Conservation (phyloP, 306 rosid species). For the Cucurbita maxima region DNA sequence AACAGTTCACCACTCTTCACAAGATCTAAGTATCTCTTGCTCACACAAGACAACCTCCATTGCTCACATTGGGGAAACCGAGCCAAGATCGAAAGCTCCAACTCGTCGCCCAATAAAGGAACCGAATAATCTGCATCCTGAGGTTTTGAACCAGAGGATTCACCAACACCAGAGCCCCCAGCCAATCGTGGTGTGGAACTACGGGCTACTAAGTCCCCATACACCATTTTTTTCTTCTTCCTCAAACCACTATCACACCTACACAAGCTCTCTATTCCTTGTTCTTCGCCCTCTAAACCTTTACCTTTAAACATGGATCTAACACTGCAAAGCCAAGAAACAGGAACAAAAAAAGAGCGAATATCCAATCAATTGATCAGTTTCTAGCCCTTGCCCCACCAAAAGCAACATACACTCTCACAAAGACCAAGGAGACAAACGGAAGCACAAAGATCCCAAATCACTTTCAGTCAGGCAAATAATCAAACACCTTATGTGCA, state of each 20-base stretch:
- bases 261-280: neutral
- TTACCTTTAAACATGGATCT: conserved; percentile 10
- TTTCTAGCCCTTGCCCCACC: neutral
- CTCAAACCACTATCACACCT: conserved; percentile 4
- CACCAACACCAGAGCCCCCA: conserved; percentile 10
- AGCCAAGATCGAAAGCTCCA: conserved; percentile 54
- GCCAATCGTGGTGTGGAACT: conserved; percentile 8
- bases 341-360: neutral
- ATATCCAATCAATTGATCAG: neutral
- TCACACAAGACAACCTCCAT: conserved; percentile 38
- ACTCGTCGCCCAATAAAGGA: conserved; percentile 49
- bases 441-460: neutral
- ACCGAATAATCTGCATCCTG: conserved; percentile 76
- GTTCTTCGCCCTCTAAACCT: conserved; percentile 8
- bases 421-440: neutral
- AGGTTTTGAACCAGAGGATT: conserved; percentile 34
- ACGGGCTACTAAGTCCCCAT: conserved; percentile 3
- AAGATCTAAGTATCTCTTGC: conserved; percentile 35
- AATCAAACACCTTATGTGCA: neutral
- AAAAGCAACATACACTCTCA: conserved; percentile 1
- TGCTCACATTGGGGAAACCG: conserved; percentile 57
- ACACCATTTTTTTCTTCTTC: conserved; percentile 11
- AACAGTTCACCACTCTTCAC: conserved; percentile 46
- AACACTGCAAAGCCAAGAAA: neutral
- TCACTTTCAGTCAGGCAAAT: neutral